Conservation (phyloP, 2,329 filamentous ascomycete species). For the Colletotrichum cereale region DNA sequence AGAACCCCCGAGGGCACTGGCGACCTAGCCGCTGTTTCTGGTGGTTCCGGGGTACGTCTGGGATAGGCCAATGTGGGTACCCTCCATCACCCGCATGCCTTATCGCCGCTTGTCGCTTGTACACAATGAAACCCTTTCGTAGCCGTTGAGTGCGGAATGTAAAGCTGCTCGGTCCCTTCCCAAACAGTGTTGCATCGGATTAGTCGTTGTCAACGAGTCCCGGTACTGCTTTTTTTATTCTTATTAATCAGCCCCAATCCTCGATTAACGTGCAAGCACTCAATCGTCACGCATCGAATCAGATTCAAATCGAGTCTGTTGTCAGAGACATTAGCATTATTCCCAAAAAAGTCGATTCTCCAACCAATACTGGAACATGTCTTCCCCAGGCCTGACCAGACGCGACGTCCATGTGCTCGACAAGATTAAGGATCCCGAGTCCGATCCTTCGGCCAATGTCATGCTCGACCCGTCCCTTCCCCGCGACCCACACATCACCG, state of each 20-base stretch:
- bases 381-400: conserved; percentile 62
- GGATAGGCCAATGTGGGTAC: conserved; percentile 18
- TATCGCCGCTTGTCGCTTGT: conserved; percentile 9
- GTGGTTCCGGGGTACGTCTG: conserved; percentile 18
- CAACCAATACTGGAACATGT: conserved; percentile 54
- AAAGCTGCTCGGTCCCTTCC: conserved; percentile 4
- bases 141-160: conserved; percentile 41
- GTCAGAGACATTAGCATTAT: neutral
- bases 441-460: conserved; percentile 66
- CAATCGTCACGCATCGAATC: neutral
- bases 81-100: conserved; percentile 21
- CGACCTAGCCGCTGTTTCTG: conserved; percentile 30
- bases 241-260: neutral
- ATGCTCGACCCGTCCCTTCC: conserved; percentile 67
- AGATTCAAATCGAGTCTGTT: conserved; percentile 1
- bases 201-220: conserved; percentile 1
- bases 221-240: neutral
- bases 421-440: conserved; percentile 77
- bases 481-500: conserved; percentile 69
- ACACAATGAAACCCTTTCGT: conserved; percentile 33
- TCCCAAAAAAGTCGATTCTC: conserved; percentile 6
- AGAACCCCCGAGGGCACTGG: neutral
- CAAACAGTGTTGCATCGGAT: conserved; percentile 14
- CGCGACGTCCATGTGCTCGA: conserved; percentile 73
- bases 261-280: neutral